Percentiles rank a stretch among this genome's conserved stretches.
These are phyloP conservation scores for Mesembryanthemum crystallinum DNA, from an alignment of 148 eudicot genomes.

Conservation along the genomic window DNA sequence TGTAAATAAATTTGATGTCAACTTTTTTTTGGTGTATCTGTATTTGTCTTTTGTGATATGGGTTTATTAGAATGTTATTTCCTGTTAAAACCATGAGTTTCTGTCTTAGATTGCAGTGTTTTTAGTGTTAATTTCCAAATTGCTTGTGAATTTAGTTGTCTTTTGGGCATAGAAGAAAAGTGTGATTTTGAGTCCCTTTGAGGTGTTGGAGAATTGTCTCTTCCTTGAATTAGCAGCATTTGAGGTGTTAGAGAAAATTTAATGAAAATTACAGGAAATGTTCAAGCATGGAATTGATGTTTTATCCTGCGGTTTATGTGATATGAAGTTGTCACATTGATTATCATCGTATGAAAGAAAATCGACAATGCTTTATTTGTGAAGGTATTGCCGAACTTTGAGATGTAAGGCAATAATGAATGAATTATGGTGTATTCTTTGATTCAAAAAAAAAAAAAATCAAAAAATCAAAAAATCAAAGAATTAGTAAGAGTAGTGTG, in stretches of 20 bases:
- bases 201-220: not conserved
- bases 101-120: not conserved
- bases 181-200: slow-evolving; percentile 1
- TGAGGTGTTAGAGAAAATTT: not conserved
- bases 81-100: not conserved
- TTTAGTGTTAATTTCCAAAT: not conserved
- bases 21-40: not conserved
- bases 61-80: not conserved
- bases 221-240: not conserved
- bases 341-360: not conserved
- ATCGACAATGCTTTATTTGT: not conserved
- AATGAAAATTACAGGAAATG: not conserved
- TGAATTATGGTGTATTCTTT: not conserved
- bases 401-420: not conserved
- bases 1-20: not conserved
- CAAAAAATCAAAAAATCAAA: too few relatives aligned
- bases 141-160: not conserved
- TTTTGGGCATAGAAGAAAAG: not conserved
- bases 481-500: not conserved
- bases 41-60: not conserved
- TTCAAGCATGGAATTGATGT: too few relatives aligned
- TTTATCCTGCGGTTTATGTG: not conserved
- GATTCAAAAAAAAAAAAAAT: not conserved
- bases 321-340: not conserved
- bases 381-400: not conserved